Conservation (phyloP, 2,329 filamentous ascomycete species). For the Leptographium wingfieldii region DNA sequence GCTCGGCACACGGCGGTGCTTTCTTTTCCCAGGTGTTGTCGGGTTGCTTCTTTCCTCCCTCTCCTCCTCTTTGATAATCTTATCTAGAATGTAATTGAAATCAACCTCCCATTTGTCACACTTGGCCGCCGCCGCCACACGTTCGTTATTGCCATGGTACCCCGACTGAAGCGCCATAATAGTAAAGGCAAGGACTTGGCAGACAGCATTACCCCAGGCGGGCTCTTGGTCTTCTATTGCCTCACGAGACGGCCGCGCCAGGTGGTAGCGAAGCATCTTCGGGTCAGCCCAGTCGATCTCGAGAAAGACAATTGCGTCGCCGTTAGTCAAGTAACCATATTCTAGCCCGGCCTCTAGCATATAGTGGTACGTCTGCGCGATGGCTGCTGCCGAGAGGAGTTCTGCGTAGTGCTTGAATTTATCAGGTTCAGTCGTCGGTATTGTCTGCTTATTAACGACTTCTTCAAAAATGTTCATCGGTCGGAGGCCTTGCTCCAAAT, state of each 20-base stretch:
- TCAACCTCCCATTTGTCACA: conserved; percentile 2
- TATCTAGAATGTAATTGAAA: not conserved
- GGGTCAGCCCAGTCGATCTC: conserved; percentile 15
- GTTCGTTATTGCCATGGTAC: conserved; percentile 13
- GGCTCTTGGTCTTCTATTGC: conserved; percentile 13
- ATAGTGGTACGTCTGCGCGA: conserved; percentile 36
- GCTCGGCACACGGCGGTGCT: conserved; percentile 6
- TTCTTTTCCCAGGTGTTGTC: not conserved
- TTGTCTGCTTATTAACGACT: conserved; percentile 16
- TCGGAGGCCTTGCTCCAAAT: conserved; percentile 29
- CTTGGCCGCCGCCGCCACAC: not conserved
- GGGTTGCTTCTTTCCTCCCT: not conserved
- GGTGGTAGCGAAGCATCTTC: conserved; percentile 18
- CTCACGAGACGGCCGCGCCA: conserved; percentile 18
- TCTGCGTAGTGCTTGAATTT: conserved; percentile 5
- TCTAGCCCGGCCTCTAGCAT: conserved; percentile 33
- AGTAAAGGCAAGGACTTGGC: conserved; percentile 19
- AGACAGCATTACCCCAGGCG: conserved; percentile 15
- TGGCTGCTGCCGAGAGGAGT: conserved; percentile 21
- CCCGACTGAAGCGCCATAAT: conserved; percentile 15
- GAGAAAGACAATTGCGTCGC: conserved; percentile 32
- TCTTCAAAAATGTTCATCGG: conserved; percentile 26
- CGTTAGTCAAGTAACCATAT: conserved; percentile 29
- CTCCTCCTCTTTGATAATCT: not conserved
- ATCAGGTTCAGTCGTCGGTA: conserved; percentile 11